Conservation (phyloP, 2,329 filamentous ascomycete genomes). For the Seiridium cupressi region DNA sequence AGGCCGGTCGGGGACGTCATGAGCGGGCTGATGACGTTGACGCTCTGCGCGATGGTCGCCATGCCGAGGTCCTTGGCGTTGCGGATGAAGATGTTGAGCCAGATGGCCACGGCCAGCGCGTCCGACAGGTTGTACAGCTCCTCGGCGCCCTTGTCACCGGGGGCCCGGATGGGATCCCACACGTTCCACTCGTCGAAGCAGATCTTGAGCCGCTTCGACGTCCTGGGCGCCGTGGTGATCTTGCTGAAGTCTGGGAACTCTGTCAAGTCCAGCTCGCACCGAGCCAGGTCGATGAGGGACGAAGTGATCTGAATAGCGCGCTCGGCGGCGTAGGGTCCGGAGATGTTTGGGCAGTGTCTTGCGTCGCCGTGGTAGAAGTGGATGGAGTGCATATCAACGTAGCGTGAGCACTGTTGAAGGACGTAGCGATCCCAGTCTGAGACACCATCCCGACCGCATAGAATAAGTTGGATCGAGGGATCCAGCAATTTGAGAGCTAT, state of each 20-base stretch:
- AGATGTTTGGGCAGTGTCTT: slow-evolving; percentile 5
- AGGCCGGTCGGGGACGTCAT: slow-evolving; percentile 68
- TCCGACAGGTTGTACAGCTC: slow-evolving; percentile 74
- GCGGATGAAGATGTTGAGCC: slow-evolving; percentile 74
- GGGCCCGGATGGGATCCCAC: slow-evolving; percentile 71
- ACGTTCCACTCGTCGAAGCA: slow-evolving; percentile 89
- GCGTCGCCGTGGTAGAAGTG: slow-evolving; percentile 57
- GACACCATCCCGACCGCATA: slow-evolving; percentile 71
- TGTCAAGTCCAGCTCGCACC: slow-evolving; percentile 61
- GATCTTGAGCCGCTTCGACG: slow-evolving; percentile 50
- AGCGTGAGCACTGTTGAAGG: slow-evolving; percentile 63
- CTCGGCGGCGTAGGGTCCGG: slow-evolving; percentile 52
- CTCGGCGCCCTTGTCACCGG: slow-evolving; percentile 70
- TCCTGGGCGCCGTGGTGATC: not conserved
- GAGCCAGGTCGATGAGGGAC: slow-evolving; percentile 68
- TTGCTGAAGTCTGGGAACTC: slow-evolving; percentile 47
- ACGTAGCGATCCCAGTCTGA: slow-evolving; percentile 73
- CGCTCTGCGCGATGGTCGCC: slow-evolving; percentile 75
- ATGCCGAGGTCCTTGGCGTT: slow-evolving; percentile 71
- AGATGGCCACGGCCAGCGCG: slow-evolving; percentile 71
- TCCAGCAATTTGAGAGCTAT: slow-evolving; percentile 66
- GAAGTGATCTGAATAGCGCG: slow-evolving; percentile 70
- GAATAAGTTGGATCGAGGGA: slow-evolving; percentile 65
- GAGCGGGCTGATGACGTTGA: slow-evolving; percentile 75
- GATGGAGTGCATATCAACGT: slow-evolving; percentile 80